Base-by-base conservation (phyloP, 495 filamentous ascomycete genomes). In the Aspergillus nidulans region DNA sequence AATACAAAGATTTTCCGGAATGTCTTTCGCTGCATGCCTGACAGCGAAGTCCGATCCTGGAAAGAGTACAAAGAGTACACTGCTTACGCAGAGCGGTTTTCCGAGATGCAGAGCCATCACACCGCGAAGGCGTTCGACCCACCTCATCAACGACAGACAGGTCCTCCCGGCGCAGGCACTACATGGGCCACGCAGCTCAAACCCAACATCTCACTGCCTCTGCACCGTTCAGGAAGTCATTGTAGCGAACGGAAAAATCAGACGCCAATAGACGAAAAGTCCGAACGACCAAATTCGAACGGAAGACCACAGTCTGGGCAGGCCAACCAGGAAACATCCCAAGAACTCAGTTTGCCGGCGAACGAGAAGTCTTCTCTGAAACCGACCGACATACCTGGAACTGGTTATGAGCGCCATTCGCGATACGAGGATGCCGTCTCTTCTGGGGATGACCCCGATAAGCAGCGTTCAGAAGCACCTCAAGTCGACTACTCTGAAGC, bases 11-110 rank as follows among this genome's bases (percentile, higher is more conserved):
- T 98, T 28, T 98, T 85, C 73, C 85, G 95, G 21, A 83, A 87
- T 52, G 95, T 98, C 12, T 98, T 98, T 76, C 85, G 95, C 43
- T 96, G 91, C 69, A 92, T 92, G 89, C 94, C 94, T 1, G 94
- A 98, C 64, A 95, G 82, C 51, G 90, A 97, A 61, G 95, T 95
- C 58, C 88, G 85, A 58, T 89, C 83, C 47, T 98, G 95, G 95
- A 86, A 88, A 60, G 89, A 95, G 58, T 98, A 97, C 74, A 91
- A 90, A 63, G 88, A 95, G 53, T 96, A 86, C 64, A 74, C 82
- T 44, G 81, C 85, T 5, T 97, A 95, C 65, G 81, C 80, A 21
- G 85, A 88, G 59, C 81, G 86, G 13, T 96, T 97, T 71, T 80
- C 83, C 50, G 85, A 89, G 55, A 82, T 85, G 70, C 80, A 88